Evolutionary conservation across 2,329 filamentous ascomycete species (phyloP), one percentile per base, ranked within the genome.

Genomic region (Metarhizium brunneum): DNA sequence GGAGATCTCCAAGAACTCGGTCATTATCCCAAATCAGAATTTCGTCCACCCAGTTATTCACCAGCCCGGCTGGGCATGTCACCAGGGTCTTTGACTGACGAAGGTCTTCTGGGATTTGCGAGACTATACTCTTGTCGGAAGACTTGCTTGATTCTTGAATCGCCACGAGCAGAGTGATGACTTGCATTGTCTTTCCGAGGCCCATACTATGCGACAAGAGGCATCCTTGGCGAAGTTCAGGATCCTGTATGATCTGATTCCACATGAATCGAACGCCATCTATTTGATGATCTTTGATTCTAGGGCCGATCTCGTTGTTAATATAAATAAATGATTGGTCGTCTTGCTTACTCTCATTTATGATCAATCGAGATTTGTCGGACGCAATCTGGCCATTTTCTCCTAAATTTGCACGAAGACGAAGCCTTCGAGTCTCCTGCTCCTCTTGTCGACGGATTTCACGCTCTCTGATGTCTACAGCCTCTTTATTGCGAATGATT

Each of bases 141-240:
- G 87, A 92, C 20, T 67, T 66, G 4, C 83, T 77, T 3, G 89
- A 82, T 61, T 88, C 80, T 4, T 84, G 77, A 58, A 96, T 81
- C 0, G 88, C 85, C 16, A 88, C 79, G 6, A 96, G 78, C n/a
- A 96, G 73, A 0, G 90, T 88, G 57, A 96, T 90, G 6, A 90
- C 82, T 72, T 96, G 91, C 85, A 95, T 90, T 0, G 91, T 95
- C 73, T 96, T 96, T 16, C 91, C 91, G 2, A 96, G 73, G 1
- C 92, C 92, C 91, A 96, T 96, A 0, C 88, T 90, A 67, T 96
- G 91, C 6, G 91, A 88, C 20, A 96, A 76, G 13, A 95, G 77
- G 65, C 89, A 95, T 2, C 91, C 91, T 68, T 91, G 85, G 18
- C 78, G 77, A 5, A 75, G 72, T 4, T 77, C 72, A 2, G 74